phyloP scores from a whole-genome alignment of 78 protist species.

The Emiliania huxleyi region DNA sequence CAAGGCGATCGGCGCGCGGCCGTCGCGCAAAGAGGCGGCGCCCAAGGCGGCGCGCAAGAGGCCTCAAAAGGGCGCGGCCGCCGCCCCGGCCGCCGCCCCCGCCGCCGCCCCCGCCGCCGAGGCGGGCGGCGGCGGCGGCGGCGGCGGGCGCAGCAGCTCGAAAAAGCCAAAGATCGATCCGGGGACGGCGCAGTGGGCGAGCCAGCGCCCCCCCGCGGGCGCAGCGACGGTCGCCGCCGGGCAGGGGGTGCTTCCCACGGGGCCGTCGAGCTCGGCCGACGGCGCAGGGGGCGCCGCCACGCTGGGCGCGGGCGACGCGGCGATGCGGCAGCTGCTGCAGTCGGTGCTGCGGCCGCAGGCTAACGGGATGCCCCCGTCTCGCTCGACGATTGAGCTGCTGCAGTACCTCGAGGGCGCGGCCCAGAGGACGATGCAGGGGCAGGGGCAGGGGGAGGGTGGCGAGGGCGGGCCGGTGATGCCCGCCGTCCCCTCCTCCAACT shows the following conservation, averaged over 20 bases:
- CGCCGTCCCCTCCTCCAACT: background rate
- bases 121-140: no score
- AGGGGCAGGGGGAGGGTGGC: background rate
- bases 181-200: no score
- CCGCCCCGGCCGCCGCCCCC: no score
- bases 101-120: no score
- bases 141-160: no score
- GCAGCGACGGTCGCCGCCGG: no score
- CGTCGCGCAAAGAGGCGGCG: background rate
- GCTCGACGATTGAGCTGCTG: background rate
- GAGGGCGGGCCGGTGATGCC: background rate
- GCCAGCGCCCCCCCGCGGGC: no score
- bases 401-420: background rate
- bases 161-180: no score
- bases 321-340: background rate
- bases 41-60: background rate
- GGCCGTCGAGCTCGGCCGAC: no score
- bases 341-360: background rate
- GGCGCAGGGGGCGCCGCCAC: no score
- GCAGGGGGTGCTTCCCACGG: no score
- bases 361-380: background rate
- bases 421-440: background rate
- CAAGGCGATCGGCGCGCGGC: background rate
- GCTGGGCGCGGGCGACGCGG: background rate
- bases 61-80: background rate